A percentile compares a stretch with the other conserved stretches of the same genome.
These are phyloP conservation scores for Glebionis coronaria DNA, from an alignment of 129 eudicot species.

Conservation along the genomic window DNA sequence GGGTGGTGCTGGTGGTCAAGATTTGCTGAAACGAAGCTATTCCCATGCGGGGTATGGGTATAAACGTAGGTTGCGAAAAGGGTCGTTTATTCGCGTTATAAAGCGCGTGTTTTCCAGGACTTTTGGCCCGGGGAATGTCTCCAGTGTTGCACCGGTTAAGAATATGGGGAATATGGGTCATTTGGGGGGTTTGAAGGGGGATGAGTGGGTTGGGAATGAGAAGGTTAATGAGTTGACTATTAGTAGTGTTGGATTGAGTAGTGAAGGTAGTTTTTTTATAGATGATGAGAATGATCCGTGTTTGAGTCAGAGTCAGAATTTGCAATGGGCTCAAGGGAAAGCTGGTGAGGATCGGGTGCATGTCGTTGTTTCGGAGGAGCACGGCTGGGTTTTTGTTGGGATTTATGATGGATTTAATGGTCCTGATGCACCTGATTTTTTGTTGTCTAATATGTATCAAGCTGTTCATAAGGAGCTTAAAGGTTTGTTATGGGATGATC, in stretches of 20 bases:
- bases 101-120: conserved; percentile 61
- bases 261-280: conserved; percentile 42
- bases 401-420: conserved; percentile 97
- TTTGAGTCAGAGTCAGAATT: conserved; percentile 48
- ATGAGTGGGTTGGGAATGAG: conserved; percentile 61
- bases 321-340: conserved; percentile 99
- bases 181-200: conserved; percentile 35
- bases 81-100: conserved; percentile 52
- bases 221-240: conserved; percentile 55
- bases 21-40: conserved; percentile 56
- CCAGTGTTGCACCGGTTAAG: conserved; percentile 69
- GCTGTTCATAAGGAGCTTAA: conserved; percentile 87
- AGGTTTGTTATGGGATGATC: conserved; percentile 78
- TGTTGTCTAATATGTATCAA: conserved; percentile 68
- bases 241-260: conserved; percentile 62
- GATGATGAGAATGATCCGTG: conserved; percentile 58
- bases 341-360: conserved; percentile 99
- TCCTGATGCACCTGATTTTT: conserved; percentile 94
- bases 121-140: conserved; percentile 24
- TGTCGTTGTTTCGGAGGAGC: conserved; percentile 91
- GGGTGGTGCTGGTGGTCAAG: conserved; percentile 77
- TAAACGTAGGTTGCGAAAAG: conserved; percentile 40
- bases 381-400: conserved; percentile 95
- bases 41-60: conserved; percentile 60
- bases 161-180: conserved; percentile 26